Base-by-base conservation (phyloP, 129 eudicot genomes). In the Ambrosia trifida region DNA sequence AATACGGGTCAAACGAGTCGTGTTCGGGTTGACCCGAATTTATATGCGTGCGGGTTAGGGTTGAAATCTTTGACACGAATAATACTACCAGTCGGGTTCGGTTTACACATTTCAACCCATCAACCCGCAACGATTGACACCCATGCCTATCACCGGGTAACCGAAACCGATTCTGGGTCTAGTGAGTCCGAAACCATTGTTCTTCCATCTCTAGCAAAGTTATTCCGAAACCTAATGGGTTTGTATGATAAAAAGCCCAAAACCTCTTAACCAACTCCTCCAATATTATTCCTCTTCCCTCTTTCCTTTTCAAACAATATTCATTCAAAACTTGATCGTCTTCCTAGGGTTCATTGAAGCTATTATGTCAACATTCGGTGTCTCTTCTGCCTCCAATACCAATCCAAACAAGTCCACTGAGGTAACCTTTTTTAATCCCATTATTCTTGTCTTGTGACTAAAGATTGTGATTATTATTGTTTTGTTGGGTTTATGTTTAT, bases 391-490 rank as follows among this genome's bases (percentile, higher is more conserved):
- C 5, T 54, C 70, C 31, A 88, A 85, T 70, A 10, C 72, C 7
- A 88, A 87, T 58, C 94, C 94, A 44, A 87, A 88, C 73, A 82
- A 80, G 74, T 88, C 90, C 14, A 46, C 86, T 28, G 95, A 85
- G 95, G 95, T 87, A 70, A 51, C 10, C 44, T 1, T 24, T 24
- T 24, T 24, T 24, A 24, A 24, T 24, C 28, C 28, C 28, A 2
- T 19, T 5, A 24, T 54, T 56, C n/a, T 19, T 24, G 0, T 44
- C 0, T 44, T 44, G 18, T 17, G 59, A 14, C 30, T 52, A 7
- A 7, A 5, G 4, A 52, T 52, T 52, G 12, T 17, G 31, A 18
- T 14, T 14, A 1, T 50, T 50, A 5, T 19, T 40, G 7, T 6
- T 38, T 24, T 24, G 17, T 12, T 35, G 57, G 64, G 31, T 70